Conservation (phyloP, 2,329 filamentous ascomycete species). For the Arthrobotrys sphaeroides region DNA sequence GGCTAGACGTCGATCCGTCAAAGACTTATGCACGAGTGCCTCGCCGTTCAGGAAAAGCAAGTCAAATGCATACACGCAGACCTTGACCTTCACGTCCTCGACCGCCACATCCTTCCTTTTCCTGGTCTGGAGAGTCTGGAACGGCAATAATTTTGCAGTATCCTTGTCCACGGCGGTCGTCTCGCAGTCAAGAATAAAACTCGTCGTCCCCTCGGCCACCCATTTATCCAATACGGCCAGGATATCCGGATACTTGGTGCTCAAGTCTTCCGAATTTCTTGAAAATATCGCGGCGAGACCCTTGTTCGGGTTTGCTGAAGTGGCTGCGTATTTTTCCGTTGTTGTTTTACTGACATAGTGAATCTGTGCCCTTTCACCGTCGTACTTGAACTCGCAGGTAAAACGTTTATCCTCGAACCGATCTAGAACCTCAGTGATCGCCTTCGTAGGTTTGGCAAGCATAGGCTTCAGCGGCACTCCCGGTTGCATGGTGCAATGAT, state of each 20-base stretch:
- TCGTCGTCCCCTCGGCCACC: slow-evolving; percentile 89
- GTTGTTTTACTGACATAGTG: slow-evolving; percentile 91
- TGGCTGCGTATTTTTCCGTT: slow-evolving; percentile 72
- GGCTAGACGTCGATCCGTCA: slow-evolving; percentile 82
- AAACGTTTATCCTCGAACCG: slow-evolving; percentile 95
- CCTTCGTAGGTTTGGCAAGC: slow-evolving; percentile 97
- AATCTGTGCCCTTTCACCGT: slow-evolving; percentile 97
- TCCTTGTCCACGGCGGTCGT: slow-evolving; percentile 95
- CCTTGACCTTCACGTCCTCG: slow-evolving; percentile 94
- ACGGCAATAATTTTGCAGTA: slow-evolving; percentile 94
- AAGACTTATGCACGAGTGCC: slow-evolving; percentile 81
- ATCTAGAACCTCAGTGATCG: slow-evolving; percentile 95
- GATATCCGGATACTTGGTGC: slow-evolving; percentile 97
- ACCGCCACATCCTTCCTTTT: slow-evolving; percentile 97
- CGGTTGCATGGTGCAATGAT: slow-evolving; percentile 89
- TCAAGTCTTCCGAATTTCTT: slow-evolving; percentile 94
- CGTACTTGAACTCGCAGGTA: slow-evolving; percentile 99
- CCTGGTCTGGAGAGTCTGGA: slow-evolving; percentile 97
- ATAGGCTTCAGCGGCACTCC: slow-evolving; percentile 97
- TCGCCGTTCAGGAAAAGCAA: slow-evolving; percentile 92
- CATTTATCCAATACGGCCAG: slow-evolving; percentile 85
- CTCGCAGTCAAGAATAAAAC: slow-evolving; percentile 98
- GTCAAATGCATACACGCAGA: slow-evolving; percentile 97
- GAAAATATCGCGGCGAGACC: slow-evolving; percentile 95
- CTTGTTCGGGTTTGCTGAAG: slow-evolving; percentile 70